Evolutionary conservation across 306 rosid species (phyloP), one percentile per base, ranked within the genome.

Genomic region (Cicer cuneatum): DNA sequence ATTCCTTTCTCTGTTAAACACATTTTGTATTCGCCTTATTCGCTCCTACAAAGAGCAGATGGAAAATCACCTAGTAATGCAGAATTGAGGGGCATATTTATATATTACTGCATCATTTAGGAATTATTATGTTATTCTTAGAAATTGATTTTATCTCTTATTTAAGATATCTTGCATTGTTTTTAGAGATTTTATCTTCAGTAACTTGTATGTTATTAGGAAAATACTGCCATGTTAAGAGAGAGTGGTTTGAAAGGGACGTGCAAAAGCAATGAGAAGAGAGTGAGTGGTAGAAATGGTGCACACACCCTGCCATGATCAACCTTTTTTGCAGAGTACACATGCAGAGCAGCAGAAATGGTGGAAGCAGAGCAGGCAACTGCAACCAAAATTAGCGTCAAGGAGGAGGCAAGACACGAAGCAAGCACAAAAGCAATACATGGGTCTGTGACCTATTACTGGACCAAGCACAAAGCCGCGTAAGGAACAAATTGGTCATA

Each of bases 11-110:
- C 99, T 89, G 74, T 95, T 92, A 75, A 95, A 95, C 78, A 95
- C 98, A 40, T 84, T 95, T 83, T 95, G 99, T 98, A 95, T 95
- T 6, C 97, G 99, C 84, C 99, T 89, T 82, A 95, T 90, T 21
- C 99, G 90, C 68, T 95, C 99, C 99, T 95, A 65, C 73, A 84
- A 47, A 69, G 35, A 72, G 21, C 38, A 82, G 53, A 77, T 21
- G 63, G 16, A 81, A 19, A 72, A 54, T 43, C 21, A 38, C 18
- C 35, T 10, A 65, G 67, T 56, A 68, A 76, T 66, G 53, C 19
- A 45, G 63, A 59, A 19, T 59, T 13, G 19, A 46, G 15, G 37
- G 21, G 63, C 38, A 48, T 47, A 59, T 33, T n/a, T 47, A 12
- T 8, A 37, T 15, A 42, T 45, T 46, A 47, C 4, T 16, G 52